Base-by-base conservation (phyloP, 768 basidiomycete genomes). In the Cystobasidium tubakii region DNA sequence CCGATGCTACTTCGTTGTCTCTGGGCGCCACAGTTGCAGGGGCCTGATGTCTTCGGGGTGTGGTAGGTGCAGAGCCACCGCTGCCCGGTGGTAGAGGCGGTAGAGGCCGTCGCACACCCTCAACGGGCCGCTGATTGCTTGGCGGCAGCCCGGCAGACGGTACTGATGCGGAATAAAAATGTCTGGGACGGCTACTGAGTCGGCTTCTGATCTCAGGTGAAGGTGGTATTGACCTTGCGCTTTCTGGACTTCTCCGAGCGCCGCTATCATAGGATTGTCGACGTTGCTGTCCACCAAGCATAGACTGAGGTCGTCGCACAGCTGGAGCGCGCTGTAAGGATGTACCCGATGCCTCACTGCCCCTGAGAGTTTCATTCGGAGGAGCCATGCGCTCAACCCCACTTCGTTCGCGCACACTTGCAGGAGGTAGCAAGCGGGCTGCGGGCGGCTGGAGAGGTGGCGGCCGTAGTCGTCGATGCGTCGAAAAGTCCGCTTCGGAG, bases 141-240 rank as follows among this genome's bases (percentile, higher is more conserved):
- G 9, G n/a, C 7, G 69, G 12, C 9, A 71, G 54, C 9, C 9
- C 3, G 39, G 27, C 55, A 21, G 15, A 31, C n/a, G 64, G 64
- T 2, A 66, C 64, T 29, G 64, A 66, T 6, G 64, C 33, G 4
- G 64, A 66, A 43, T 71, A 71, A 15, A 71, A 54, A 29, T 71
- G 69, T 21, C 69, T 54, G 6, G 69, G 69, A 27, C 69, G n/a
- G 36, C 21, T 62, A 21, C 54, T 71, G 27, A 71, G 55, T 31
- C n/a, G 29, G 9, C 46, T 36, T 6, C 69, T 46, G n/a, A 62
- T 60, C n/a, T 55, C 55, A 9, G 29, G 42, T 4, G 66, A 67
- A 10, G 44, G 66, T 7, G 39, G 44, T 36, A 17, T 6, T 3
- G 34, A 25, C 42, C 34, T 27, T 12, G 17, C 29, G 31, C 36